These are phyloP conservation scores for Cryptococcus sp. DNA, from an alignment of 1,284 basidiomycete genomes.

Conservation along the genomic window DNA sequence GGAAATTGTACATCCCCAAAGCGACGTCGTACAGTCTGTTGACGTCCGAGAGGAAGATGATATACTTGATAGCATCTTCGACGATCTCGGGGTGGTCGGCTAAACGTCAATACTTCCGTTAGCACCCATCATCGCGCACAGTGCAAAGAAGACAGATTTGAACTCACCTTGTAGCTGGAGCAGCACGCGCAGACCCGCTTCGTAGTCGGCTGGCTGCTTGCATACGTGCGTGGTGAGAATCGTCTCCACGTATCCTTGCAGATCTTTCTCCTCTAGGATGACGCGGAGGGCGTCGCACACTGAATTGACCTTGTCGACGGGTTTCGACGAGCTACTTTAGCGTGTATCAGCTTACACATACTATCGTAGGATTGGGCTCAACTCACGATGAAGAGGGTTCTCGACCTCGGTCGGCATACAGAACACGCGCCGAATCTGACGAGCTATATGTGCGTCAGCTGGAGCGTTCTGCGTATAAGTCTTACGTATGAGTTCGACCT, in stretches of 20 bases:
- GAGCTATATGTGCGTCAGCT: constrained; percentile 20
- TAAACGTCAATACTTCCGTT: no score
- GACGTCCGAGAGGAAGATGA: constrained; percentile 96
- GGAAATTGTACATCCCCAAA: constrained; percentile 98
- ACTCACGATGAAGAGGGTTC: constrained; percentile 23
- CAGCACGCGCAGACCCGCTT: constrained; percentile 77
- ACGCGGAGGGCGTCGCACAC: constrained; percentile 78
- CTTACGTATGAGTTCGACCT: constrained; percentile 36
- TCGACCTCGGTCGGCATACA: constrained; percentile 35
- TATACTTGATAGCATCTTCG: constrained; percentile 96
- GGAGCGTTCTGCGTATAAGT: background rate
- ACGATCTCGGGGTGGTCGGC: constrained; percentile 73
- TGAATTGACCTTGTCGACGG: constrained; percentile 61
- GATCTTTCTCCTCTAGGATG: constrained; percentile 70
- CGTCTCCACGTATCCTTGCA: constrained; percentile 81
- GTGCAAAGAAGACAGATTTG: background rate
- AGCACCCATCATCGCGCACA: background rate
- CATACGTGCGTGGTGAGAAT: constrained; percentile 92
- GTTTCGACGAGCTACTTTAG: constrained; percentile 7
- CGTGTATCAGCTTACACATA: background rate
- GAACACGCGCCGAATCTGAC: constrained; percentile 25
- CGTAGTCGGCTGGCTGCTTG: constrained; percentile 88
- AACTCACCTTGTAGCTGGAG: constrained; percentile 70
- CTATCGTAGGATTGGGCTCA: background rate
- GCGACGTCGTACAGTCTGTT: constrained; percentile 91